Conservation (phyloP, 352 stramenopile genomes). For the Globisporangium sylvaticum region DNA sequence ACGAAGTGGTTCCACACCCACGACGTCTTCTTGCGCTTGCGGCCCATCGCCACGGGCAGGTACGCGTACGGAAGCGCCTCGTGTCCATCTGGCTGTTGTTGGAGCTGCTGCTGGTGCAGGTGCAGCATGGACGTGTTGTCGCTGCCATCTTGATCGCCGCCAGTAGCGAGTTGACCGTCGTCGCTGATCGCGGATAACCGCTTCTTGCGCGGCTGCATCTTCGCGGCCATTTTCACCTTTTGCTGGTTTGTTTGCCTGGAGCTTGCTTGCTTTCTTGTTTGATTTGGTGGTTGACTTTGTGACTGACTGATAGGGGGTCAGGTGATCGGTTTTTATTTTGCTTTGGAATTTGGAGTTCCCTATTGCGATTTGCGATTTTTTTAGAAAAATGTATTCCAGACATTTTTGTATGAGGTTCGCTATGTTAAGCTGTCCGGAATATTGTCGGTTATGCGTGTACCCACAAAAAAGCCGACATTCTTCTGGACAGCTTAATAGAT, state of each 20-base stretch:
- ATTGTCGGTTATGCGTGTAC: too few species aligned
- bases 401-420: too few species aligned
- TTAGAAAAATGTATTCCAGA: too few species aligned
- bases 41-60: neutral
- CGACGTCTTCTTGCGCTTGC: conserved; percentile 17
- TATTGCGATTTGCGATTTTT: too few species aligned
- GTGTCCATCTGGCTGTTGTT: neutral
- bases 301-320: too few species aligned
- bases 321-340: too few species aligned
- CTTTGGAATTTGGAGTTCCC: too few species aligned
- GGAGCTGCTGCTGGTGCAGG: neutral
- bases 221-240: neutral
- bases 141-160: neutral
- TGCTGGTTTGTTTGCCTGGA: neutral
- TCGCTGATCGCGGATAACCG: neutral
- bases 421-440: too few species aligned
- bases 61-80: conserved; percentile 3
- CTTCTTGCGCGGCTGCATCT: conserved; percentile 1
- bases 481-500: too few species aligned
- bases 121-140: neutral
- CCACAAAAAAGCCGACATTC: too few species aligned
- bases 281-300: too few species aligned
- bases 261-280: too few species aligned
- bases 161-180: neutral
- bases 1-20: conserved; percentile 16